phyloP scores from a whole-genome alignment of 1,284 basidiomycete species.

The Ceratobasidium sp. region DNA sequence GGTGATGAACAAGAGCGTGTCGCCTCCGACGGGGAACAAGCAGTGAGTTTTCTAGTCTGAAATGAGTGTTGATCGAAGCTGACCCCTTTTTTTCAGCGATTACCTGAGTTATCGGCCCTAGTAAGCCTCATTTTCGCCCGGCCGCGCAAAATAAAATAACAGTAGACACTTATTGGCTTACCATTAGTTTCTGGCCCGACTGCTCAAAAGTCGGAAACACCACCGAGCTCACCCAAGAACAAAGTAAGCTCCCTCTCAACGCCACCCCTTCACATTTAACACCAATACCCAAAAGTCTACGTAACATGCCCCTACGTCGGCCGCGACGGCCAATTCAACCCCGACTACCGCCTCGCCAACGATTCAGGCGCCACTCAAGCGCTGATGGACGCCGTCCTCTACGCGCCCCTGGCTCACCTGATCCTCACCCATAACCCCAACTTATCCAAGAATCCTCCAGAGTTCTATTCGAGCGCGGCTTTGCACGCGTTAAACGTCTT shows the following conservation, averaged over 20 bases:
- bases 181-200: slow-evolving; percentile 49
- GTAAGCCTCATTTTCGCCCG: not conserved
- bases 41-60: slow-evolving; percentile 35
- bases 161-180: not conserved
- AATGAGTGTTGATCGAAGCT: slow-evolving; percentile 1
- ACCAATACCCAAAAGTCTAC: slow-evolving; percentile 50
- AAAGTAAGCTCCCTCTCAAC: slow-evolving; percentile 13
- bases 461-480: slow-evolving; percentile 25
- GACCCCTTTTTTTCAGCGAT: slow-evolving; percentile 32
- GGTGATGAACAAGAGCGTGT: slow-evolving; percentile 56
- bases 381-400: slow-evolving; percentile 56
- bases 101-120: slow-evolving; percentile 51
- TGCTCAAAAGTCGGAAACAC: slow-evolving; percentile 50
- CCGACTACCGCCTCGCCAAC: slow-evolving; percentile 56
- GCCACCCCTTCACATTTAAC: not conserved
- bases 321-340: slow-evolving; percentile 57
- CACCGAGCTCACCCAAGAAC: slow-evolving; percentile 50
- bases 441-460: slow-evolving; percentile 45
- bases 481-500: slow-evolving; percentile 40
- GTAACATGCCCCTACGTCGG: slow-evolving; percentile 53
- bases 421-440: slow-evolving; percentile 49
- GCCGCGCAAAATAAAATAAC: not conserved
- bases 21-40: slow-evolving; percentile 52
- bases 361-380: slow-evolving; percentile 55
- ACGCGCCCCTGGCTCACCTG: slow-evolving; percentile 54